These are phyloP conservation scores for Selaginella moellendorffii DNA, from an alignment of 75 land plant genomes.

Conservation along the genomic window DNA sequence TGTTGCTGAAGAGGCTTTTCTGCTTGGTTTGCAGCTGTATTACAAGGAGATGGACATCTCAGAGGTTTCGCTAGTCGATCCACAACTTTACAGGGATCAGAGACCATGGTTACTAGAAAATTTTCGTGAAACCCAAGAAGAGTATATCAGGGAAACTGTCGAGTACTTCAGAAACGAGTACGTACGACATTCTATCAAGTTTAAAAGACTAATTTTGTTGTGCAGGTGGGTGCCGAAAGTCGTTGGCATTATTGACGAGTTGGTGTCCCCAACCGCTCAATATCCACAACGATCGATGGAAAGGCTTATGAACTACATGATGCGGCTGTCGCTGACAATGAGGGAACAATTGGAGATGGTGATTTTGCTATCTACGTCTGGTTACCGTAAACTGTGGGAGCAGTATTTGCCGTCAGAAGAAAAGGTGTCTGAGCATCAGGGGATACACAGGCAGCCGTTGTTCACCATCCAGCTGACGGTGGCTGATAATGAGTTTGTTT, in stretches of 20 bases:
- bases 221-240: constrained; percentile 24
- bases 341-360: constrained; percentile 25
- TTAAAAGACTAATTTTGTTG: not conserved
- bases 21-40: constrained; percentile 20
- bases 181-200: not conserved
- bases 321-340: constrained; percentile 20
- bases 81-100: constrained; percentile 10
- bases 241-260: constrained; percentile 23
- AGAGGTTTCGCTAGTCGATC: constrained; percentile 14
- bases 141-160: constrained; percentile 5
- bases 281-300: constrained; percentile 10
- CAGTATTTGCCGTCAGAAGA: constrained; percentile 6
- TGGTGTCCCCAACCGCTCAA: constrained; percentile 13
- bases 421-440: not conserved
- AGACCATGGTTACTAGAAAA: constrained; percentile 15
- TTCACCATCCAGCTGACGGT: constrained; percentile 18
- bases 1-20: constrained; percentile 24
- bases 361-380: constrained; percentile 13
- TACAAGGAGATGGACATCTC: constrained; percentile 21
- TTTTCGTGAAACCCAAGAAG: constrained; percentile 20
- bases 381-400: constrained; percentile 17
- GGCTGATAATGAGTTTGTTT: constrained; percentile 17
- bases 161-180: constrained; percentile 19
- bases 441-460: constrained; percentile 8
- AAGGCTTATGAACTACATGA: constrained; percentile 8